Evolutionary conservation across 2,329 filamentous ascomycete genomes (phyloP), one percentile per base, ranked within the genome.

Genomic region (Pseudogymnoascus sp.): DNA sequence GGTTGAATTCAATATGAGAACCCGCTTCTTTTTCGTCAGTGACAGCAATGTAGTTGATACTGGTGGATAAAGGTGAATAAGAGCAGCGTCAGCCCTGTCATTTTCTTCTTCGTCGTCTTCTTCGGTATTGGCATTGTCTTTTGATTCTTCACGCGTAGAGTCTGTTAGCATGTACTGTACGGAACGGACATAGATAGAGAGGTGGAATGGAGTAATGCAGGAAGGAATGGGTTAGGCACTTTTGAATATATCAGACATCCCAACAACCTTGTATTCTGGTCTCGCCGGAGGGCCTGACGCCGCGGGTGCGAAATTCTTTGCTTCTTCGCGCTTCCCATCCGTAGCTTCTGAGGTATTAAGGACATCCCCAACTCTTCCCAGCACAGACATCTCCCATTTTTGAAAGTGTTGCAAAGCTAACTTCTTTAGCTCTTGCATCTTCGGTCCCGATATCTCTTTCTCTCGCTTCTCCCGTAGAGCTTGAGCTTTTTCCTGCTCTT

Each of bases 301-400:
- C 55, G 69, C 67, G n/a, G 45, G n/a, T 9, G 14, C 45, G 14
- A 71, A 66, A 64, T 65, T 69, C 43, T 69, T 67, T 65, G 68
- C 69, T 41, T 68, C 64, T 63, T 71, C 64, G 31, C 68, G 64
- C 65, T 71, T 61, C 69, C 67, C 68, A 63, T 66, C 71, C 63
- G 66, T 71, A 61, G 63, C 65, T n/a, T 82, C 80, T 61, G 77
- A 80, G 65, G 83, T 79, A 43, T 82, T 80, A 16, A 92, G 81
- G 37, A 85, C 80, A 66, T 95, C 88, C 16, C 86, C 84, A 23
- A 96, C 78, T 12, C 92, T 84, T 63, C 84, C 81, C 41, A 90
- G 77, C 8, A 96, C 83, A 11, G 80, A 79, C 5, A 85, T 81
- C 69, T 90, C 84, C 93, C 93, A 97, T 66, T 91, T 88, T 63